phyloP scores from a whole-genome alignment of 2,329 filamentous ascomycete species.

The Dothideomycetes sp. region DNA sequence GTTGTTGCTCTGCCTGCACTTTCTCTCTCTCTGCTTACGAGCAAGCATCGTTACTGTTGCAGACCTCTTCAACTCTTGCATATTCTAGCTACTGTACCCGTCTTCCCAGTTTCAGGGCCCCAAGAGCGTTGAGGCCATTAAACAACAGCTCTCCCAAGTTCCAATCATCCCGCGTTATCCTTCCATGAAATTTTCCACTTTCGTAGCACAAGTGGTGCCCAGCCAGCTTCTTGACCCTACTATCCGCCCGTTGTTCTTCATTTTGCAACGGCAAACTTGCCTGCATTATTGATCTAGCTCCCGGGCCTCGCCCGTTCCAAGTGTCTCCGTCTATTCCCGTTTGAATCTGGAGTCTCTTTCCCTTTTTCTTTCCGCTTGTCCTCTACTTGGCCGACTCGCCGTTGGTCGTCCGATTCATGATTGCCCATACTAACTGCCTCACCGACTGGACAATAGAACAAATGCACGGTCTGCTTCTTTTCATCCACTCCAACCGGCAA shows the following conservation, averaged over 20 bases:
- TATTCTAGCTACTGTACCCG: too few relatives aligned
- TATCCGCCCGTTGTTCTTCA: conserved; percentile 13
- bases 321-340: background rate
- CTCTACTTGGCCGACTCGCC: conserved; percentile 11
- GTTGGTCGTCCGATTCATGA: conserved; percentile 5
- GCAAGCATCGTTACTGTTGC: too few relatives aligned
- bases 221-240: too few relatives aligned
- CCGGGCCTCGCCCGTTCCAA: conserved; percentile 12
- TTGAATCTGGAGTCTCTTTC: too few relatives aligned
- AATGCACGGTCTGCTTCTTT: too few relatives aligned
- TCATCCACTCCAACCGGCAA: background rate
- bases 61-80: too few relatives aligned
- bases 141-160: background rate
- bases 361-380: conserved; percentile 3
- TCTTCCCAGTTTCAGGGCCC: too few relatives aligned
- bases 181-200: conserved; percentile 2
- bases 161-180: background rate
- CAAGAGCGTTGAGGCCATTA: too few relatives aligned
- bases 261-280: conserved; percentile 12
- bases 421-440: too few relatives aligned
- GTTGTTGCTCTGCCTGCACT: background rate
- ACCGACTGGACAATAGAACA: too few relatives aligned
- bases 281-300: conserved; percentile 12
- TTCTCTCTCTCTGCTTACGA: background rate
- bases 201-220: background rate